Percentiles rank a stretch among this genome's conserved stretches.
Evolutionary conservation across 352 stramenopile genomes (phyloP).

Genomic region (Pythium rhizo-oryzae): DNA sequence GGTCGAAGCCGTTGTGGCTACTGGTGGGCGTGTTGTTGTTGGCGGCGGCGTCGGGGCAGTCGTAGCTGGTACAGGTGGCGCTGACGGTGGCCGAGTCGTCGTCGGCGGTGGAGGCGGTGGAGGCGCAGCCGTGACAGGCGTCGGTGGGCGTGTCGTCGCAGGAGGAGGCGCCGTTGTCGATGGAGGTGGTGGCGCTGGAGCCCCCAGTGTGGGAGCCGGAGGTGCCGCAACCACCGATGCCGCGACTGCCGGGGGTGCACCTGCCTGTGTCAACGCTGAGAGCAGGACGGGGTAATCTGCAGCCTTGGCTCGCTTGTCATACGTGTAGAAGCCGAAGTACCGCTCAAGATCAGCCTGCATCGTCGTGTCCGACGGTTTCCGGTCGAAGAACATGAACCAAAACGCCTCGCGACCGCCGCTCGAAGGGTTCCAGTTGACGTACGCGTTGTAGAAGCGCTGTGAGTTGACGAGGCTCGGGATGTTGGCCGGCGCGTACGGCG

Average conservation of each 20-base stretch:
- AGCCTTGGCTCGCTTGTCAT: slow-evolving; percentile 38
- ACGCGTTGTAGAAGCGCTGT: slow-evolving; percentile 58
- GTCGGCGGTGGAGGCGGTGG: slow-evolving; percentile 6
- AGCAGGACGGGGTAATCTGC: slow-evolving; percentile 42
- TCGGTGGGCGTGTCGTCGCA: slow-evolving; percentile 11
- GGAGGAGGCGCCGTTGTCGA: slow-evolving; percentile 12
- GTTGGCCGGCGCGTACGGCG: slow-evolving; percentile 41
- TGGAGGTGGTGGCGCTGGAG: slow-evolving; percentile 6
- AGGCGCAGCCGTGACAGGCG: slow-evolving; percentile 5
- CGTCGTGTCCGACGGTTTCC: slow-evolving; percentile 47
- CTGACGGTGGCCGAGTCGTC: slow-evolving; percentile 1
- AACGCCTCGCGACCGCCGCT: slow-evolving; percentile 55
- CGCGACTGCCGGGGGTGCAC: slow-evolving; percentile 6
- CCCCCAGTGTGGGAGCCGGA: slow-evolving; percentile 10
- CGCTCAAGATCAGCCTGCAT: slow-evolving; percentile 56
- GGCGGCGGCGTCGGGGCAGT: slow-evolving; percentile 10
- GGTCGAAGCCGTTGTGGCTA: background rate
- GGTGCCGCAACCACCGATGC: slow-evolving; percentile 6
- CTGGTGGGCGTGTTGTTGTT: background rate
- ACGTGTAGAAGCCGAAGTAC: slow-evolving; percentile 80
- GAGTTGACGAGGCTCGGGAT: slow-evolving; percentile 55
- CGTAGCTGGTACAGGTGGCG: background rate
- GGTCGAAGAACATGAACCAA: slow-evolving; percentile 87
- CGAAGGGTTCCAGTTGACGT: slow-evolving; percentile 60
- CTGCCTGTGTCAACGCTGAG: slow-evolving; percentile 9